These are phyloP conservation scores for Coprinopsis sp. DNA, from an alignment of 768 basidiomycete genomes.

Conservation along the genomic window DNA sequence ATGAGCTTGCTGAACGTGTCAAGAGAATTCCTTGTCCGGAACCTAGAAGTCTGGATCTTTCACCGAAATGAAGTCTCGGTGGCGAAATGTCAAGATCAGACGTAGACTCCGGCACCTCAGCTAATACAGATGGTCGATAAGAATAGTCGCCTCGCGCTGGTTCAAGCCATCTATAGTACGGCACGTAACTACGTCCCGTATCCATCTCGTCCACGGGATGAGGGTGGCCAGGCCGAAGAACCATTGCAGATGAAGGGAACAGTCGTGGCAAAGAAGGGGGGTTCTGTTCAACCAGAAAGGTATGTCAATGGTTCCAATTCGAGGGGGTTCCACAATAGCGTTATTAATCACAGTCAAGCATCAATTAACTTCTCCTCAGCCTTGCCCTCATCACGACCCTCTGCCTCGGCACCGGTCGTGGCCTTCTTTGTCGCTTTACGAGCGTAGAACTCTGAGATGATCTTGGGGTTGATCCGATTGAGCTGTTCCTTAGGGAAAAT, in stretches of 20 bases:
- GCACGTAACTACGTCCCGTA: no score
- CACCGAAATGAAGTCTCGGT: conserved; percentile 2
- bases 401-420: conserved; percentile 42
- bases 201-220: no score
- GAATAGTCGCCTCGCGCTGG: background rate
- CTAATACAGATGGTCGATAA: background rate
- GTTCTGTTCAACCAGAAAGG: conserved; percentile 8
- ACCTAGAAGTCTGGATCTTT: background rate
- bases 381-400: conserved; percentile 33
- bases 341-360: conserved; percentile 34
- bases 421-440: conserved; percentile 72
- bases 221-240: background rate
- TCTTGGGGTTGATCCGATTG: conserved; percentile 97
- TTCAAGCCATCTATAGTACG: no score
- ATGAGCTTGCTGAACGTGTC: background rate
- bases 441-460: conserved; percentile 88
- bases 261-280: background rate
- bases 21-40: background rate
- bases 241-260: background rate
- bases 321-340: background rate
- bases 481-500: conserved; percentile 99
- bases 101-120: background rate
- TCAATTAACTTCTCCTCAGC: conserved; percentile 46
- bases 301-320: conserved; percentile 4
- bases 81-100: conserved; percentile 3